These are phyloP conservation scores for Amanita pseudoporphyria DNA, from an alignment of 768 basidiomycete species.

Conservation along the genomic window DNA sequence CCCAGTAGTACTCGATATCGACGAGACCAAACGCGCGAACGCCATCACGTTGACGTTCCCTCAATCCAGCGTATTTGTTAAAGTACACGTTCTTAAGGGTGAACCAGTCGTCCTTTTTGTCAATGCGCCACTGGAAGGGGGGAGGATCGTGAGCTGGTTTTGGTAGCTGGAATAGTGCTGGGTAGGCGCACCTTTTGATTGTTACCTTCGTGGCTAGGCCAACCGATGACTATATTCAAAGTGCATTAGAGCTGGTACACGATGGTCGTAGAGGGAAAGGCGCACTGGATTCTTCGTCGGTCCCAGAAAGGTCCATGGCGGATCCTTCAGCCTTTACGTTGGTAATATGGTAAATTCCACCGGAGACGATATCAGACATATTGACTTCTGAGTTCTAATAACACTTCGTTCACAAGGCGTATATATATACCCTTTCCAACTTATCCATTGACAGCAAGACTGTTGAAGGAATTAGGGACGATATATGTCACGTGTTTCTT, in stretches of 20 bases:
- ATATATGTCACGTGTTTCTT: too few relatives aligned
- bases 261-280: not conserved
- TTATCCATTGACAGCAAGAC: too few relatives aligned
- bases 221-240: constrained; percentile 4
- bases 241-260: not conserved
- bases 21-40: constrained; percentile 8
- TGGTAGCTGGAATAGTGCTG: not conserved
- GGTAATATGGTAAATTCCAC: constrained; percentile 1
- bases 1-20: constrained; percentile 5
- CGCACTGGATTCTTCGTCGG: not conserved
- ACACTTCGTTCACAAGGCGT: not conserved
- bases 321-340: constrained; percentile 1
- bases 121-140: constrained; percentile 13
- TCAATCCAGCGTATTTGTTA: constrained; percentile 13
- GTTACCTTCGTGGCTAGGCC: constrained; percentile 2
- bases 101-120: constrained; percentile 10
- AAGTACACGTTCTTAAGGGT: constrained; percentile 12
- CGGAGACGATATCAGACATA: not conserved
- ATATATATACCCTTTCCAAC: not conserved
- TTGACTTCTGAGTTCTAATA: too few relatives aligned
- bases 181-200: constrained; percentile 5
- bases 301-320: constrained; percentile 4
- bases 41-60: constrained; percentile 5
- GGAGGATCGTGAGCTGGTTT: not conserved
- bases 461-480: too few relatives aligned